Evolutionary conservation across 176 grass and related monocot species (phyloP), one percentile per base, ranked within the genome.

Genomic region (Oropetium thomaeum): DNA sequence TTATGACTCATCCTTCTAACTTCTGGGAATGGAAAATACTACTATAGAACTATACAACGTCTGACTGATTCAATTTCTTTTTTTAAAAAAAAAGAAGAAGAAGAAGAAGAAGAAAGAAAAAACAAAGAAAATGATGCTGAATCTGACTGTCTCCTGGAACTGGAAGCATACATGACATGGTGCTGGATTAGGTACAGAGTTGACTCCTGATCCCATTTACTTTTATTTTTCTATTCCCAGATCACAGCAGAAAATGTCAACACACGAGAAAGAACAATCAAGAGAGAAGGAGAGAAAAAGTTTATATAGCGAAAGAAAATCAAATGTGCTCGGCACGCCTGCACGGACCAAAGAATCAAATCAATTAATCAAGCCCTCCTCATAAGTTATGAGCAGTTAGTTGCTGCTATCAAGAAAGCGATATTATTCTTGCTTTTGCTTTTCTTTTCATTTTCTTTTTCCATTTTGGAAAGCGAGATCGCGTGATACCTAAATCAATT

Each of bases 231-330:
- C 7, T 30, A 52, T 12, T 47, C 38, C 38, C 62, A 48, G 51
- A 31, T n/a, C 3, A 7, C 11, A 15, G 11, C 15, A 27, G 0
- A 37, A 37, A 23, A 62, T 23, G 65, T 84, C 55, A 78, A 53
- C 82, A 51, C 55, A 77, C 16, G 28, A 34, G 5, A 83, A 54
- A 34, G 5, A 83, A 54, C 17, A 68, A 52, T 38, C 20, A 17
- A 49, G 45, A 32, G n/a, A 0, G 1, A 29, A 0, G 1, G 19
- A 32, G 19, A 22, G 8, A 12, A n/a, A 4, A 0, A 1, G 35
- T 12, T 59, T 74, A n/a, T n/a, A n/a, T n/a, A 74, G 30, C 14
- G 9, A 32, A 41, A 57, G 38, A 33, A 45, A 28, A 40, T 10
- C 2, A 22, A 71, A 33, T 5, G n/a, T 37, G 17, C 4, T 61